Base-by-base conservation (phyloP, 2,329 filamentous ascomycete species). In the Trematosphaeria pertusa region DNA sequence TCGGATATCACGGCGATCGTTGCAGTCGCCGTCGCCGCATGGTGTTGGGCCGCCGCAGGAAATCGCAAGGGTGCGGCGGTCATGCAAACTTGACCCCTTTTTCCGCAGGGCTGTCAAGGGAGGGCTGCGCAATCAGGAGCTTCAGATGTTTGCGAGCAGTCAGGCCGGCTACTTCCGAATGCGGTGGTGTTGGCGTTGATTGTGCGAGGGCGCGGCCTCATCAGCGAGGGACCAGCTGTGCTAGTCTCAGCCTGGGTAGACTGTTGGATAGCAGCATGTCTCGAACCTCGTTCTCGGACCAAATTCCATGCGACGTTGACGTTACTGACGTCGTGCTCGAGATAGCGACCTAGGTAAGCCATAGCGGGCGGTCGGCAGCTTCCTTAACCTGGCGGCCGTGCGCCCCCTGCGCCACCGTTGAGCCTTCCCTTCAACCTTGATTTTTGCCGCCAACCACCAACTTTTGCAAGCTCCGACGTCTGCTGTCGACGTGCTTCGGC, bases 401-500 rank as follows among this genome's bases (percentile, higher is more conserved):
- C n/a, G n/a, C n/a, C n/a, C n/a, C n/a, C n/a, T n/a, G n/a, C n/a
- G n/a, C n/a, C n/a, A n/a, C n/a, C n/a, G n/a, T n/a, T n/a, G n/a
- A n/a, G n/a, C n/a, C n/a, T n/a, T n/a, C n/a, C n/a, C n/a, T n/a
- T n/a, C n/a, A n/a, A n/a, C n/a, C n/a, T n/a, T n/a, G n/a, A n/a
- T n/a, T n/a, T n/a, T n/a, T n/a, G n/a, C n/a, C n/a, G n/a, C n/a
- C n/a, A n/a, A n/a, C n/a, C n/a, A n/a, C n/a, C n/a, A n/a, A n/a
- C n/a, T n/a, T n/a, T n/a, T n/a, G 24, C 12, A 12, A n/a, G 31
- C 10, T 10, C 14, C 10, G 7, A 33, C 14, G 24, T 10, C 33
- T 26, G 31, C 12, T n/a, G n/a, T n/a, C 34, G 30, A 35, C 10
- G 18, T 37, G 44, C 15, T 34, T 32, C 32, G 40, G 50, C 40